These are phyloP conservation scores for Rhynchosporium secalis DNA, from an alignment of 2,329 filamentous ascomycete species.

Conservation along the genomic window DNA sequence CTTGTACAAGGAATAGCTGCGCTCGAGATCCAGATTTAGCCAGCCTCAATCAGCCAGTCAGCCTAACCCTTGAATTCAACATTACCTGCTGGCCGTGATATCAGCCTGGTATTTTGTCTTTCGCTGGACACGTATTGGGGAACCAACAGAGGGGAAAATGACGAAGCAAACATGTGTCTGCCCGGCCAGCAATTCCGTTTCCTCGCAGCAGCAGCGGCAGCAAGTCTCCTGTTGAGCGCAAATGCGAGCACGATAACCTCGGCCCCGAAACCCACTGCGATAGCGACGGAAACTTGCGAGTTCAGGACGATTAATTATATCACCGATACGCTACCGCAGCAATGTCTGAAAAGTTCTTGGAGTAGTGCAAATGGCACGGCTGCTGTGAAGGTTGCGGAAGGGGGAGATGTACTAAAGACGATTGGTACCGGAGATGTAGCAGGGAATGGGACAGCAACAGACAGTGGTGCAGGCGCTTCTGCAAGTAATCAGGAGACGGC, in stretches of 20 bases:
- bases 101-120: too few relatives aligned
- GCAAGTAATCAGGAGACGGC: background rate
- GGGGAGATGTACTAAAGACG: constrained; percentile 11
- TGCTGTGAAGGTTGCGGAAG: constrained; percentile 12
- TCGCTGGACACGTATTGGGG: background rate
- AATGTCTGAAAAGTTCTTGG: constrained; percentile 38
- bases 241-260: constrained; percentile 30
- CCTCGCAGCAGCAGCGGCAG: constrained; percentile 22
- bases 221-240: constrained; percentile 27
- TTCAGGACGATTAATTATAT: constrained; percentile 42
- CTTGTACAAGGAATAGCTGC: background rate
- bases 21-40: constrained; percentile 1
- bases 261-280: background rate
- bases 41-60: constrained; percentile 11
- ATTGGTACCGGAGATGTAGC: background rate
- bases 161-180: constrained; percentile 20
- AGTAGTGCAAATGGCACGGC: constrained; percentile 29
- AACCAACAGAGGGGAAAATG: constrained; percentile 12
- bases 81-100: too few relatives aligned
- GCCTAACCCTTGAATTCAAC: background rate
- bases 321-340: constrained; percentile 40
- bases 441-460: background rate
- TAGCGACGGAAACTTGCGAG: constrained; percentile 36
- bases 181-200: constrained; percentile 7
- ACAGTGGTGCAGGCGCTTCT: constrained; percentile 4